A percentile compares a stretch with the other conserved stretches of the same genome.
Evolutionary conservation across 306 rosid genomes (phyloP).

Genomic region (Cucurbita pepo): DNA sequence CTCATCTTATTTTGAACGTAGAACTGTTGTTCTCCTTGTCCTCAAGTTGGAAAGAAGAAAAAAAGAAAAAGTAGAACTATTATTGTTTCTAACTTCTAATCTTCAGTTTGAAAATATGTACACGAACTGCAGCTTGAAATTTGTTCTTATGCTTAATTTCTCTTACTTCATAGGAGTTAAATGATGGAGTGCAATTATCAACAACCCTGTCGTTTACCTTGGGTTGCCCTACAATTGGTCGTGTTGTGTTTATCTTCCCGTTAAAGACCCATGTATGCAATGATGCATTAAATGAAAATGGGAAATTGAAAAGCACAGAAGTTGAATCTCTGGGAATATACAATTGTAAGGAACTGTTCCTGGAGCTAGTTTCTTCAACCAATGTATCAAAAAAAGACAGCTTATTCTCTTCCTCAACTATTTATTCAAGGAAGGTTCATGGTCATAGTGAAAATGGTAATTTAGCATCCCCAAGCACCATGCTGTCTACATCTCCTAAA

Average conservation of each 20-base stretch:
- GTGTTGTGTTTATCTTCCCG: conserved; percentile 32
- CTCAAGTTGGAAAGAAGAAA: background rate
- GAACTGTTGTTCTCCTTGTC: background rate
- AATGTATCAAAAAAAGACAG: conserved; percentile 16
- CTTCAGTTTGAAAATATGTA: background rate
- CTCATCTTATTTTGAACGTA: background rate
- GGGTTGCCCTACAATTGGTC: conserved; percentile 55
- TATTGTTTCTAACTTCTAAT: background rate
- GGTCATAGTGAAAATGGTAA: conserved; percentile 23
- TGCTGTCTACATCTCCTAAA: conserved; percentile 27
- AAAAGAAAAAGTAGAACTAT: background rate
- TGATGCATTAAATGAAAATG: conserved; percentile 16
- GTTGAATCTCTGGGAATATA: conserved; percentile 14
- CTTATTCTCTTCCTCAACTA: conserved; percentile 10
- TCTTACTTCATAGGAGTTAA: conserved; percentile 33
- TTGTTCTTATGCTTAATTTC: background rate
- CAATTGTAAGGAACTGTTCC: conserved; percentile 53
- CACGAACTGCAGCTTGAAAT: background rate
- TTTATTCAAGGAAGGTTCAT: conserved; percentile 17
- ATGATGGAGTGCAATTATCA: conserved; percentile 54
- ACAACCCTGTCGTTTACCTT: conserved; percentile 48
- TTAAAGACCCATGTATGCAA: conserved; percentile 19
- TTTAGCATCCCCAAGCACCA: conserved; percentile 36
- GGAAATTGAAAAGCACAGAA: conserved; percentile 12
- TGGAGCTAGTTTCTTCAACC: conserved; percentile 34